Conservation (phyloP, 331 rosid genomes). For the Quercus phellos region DNA sequence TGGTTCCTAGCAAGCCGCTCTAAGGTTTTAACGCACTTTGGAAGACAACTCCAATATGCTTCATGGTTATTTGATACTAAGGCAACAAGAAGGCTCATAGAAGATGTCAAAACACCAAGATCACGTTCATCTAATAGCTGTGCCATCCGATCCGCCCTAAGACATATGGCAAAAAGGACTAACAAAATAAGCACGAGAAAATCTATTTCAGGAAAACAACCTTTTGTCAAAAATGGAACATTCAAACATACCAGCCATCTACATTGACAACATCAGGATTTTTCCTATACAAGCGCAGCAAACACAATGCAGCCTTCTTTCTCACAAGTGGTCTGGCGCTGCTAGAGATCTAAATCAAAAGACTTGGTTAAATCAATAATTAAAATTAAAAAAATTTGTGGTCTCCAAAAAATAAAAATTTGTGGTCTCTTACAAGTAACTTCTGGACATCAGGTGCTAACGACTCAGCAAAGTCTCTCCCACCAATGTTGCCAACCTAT, state of each 20-base stretch:
- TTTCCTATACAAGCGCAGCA: constrained; percentile 91
- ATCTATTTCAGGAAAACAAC: constrained; percentile 12
- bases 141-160: constrained; percentile 99
- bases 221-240: constrained; percentile 22
- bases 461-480: constrained; percentile 97
- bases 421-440: constrained; percentile 66
- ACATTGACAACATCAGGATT: constrained; percentile 98
- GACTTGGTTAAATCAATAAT: constrained; percentile 25
- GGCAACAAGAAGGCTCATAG: constrained; percentile 98
- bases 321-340: constrained; percentile 99
- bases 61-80: constrained; percentile 85
- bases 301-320: constrained; percentile 93
- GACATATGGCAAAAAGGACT: constrained; percentile 11
- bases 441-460: constrained; percentile 98
- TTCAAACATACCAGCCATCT: constrained; percentile 84
- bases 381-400: neutral
- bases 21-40: constrained; percentile 87
- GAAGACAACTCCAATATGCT: constrained; percentile 95
- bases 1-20: constrained; percentile 98
- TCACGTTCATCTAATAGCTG: constrained; percentile 98
- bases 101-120: constrained; percentile 96
- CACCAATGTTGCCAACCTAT: constrained; percentile 99
- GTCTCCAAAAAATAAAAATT: constrained; percentile 16
- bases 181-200: constrained; percentile 20
- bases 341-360: constrained; percentile 77